Evolutionary conservation across 1,139 yeast species (phyloP), one percentile per base, ranked within the genome.

Genomic region (Saccharomycopsis crataegensis): DNA sequence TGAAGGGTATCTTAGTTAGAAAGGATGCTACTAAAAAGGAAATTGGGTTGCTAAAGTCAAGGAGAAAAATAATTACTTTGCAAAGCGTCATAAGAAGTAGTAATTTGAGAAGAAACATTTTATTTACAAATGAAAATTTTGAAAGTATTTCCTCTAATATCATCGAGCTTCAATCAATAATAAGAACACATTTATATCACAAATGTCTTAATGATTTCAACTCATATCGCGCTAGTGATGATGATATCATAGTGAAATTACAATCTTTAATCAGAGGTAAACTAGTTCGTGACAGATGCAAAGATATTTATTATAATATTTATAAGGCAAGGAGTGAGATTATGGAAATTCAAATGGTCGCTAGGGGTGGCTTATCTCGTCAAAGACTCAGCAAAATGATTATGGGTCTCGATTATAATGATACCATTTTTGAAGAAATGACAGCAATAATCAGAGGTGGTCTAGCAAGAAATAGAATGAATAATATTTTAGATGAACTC

Each of bases 301-400:
- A 46, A 16, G 34, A 43, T 9, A 16, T 49, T 6, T 50, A 53
- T 22, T 53, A 49, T 40, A n/a, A 44, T 5, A 16, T 52, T 7
- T 53, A 55, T 22, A 48, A 50, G 33, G 9, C 45, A 8, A 14
- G 51, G 11, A 34, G 28, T 12, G 49, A 51, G 1, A 51, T 65
- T 1, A 48, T 54, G 5, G 76, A 72, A 34, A 65, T 79, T 3
- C 85, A 80, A 62, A 69, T 77, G 40, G 68, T 75, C 51, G 71
- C 73, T 1, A 69, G 84, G 57, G 84, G 82, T n/a, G 80, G 75
- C 0, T 64, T 74, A 9, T 59, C 74, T 1, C 67, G 85, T 57
- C 70, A 73, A 2, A 67, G 67, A 40, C 64, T 78, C 48, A 50
- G 31, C 33, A 49, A 34, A 12, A 46, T 52, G 6, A 72, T 76